Evolutionary conservation across 2,329 filamentous ascomycete genomes (phyloP).

Genomic region (Fusarium veterinarium): DNA sequence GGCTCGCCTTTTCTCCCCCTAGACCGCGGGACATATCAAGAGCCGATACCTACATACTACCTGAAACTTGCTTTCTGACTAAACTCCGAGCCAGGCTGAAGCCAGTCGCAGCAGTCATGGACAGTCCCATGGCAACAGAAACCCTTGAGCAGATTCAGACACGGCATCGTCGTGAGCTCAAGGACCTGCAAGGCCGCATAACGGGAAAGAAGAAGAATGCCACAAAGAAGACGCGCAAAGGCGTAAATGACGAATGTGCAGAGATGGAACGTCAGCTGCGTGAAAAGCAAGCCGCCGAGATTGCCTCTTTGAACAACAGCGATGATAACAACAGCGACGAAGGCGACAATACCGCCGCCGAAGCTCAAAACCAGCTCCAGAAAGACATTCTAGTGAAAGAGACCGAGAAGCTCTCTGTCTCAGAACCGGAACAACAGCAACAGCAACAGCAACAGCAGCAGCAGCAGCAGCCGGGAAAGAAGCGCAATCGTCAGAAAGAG

Average conservation of each 20-base stretch:
- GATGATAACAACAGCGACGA: slow-evolving; percentile 33
- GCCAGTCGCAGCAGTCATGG: slow-evolving; percentile 39
- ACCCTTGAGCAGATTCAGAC: slow-evolving; percentile 80
- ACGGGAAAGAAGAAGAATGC: slow-evolving; percentile 98
- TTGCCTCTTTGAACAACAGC: slow-evolving; percentile 55
- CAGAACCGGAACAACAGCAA: slow-evolving; percentile 2
- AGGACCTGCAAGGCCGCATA: slow-evolving; percentile 84
- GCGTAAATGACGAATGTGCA: slow-evolving; percentile 81
- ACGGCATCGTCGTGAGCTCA: slow-evolving; percentile 88
- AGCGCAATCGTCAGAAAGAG: slow-evolving; percentile 91
- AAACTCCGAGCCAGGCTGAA: background rate
- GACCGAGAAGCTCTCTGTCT: slow-evolving; percentile 39
- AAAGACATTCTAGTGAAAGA: slow-evolving; percentile 34
- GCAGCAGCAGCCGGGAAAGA: slow-evolving; percentile 62
- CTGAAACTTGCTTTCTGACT: background rate
- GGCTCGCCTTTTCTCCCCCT: background rate
- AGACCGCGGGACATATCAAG: background rate
- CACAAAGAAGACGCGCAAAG: slow-evolving; percentile 85
- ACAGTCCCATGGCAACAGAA: slow-evolving; percentile 49
- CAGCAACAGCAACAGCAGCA: slow-evolving; percentile 19
- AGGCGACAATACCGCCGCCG: slow-evolving; percentile 12
- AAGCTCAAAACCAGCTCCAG: background rate
- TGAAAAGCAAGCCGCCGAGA: slow-evolving; percentile 73
- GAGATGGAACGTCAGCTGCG: slow-evolving; percentile 74
- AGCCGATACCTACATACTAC: background rate